phyloP scores from a whole-genome alignment of 1,284 basidiomycete species.

The Takashimella koratensis region DNA sequence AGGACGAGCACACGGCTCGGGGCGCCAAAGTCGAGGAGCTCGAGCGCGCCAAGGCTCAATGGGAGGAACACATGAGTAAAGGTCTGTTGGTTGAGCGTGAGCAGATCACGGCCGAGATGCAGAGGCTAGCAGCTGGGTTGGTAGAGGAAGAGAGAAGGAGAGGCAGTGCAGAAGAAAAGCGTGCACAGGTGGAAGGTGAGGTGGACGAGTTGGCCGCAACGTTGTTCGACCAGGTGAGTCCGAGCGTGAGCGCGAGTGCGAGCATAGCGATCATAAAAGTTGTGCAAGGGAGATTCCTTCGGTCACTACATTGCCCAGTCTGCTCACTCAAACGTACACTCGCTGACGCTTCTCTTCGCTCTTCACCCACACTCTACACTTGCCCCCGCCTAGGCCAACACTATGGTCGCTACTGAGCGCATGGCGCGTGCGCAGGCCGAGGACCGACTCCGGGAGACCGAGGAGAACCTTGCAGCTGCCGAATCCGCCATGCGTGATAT shows the following conservation, averaged over 20 bases:
- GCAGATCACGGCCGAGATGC: constrained; percentile 88
- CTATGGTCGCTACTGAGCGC: constrained; percentile 89
- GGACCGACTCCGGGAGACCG: constrained; percentile 72
- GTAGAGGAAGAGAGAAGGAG: constrained; percentile 89
- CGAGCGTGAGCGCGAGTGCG: too few species aligned
- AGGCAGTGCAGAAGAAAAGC: constrained; percentile 82
- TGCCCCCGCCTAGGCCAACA: constrained; percentile 61
- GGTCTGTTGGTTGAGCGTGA: constrained; percentile 88
- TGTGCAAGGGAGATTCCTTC: too few species aligned
- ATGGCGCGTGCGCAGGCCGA: constrained; percentile 71
- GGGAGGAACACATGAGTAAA: constrained; percentile 56
- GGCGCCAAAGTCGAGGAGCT: constrained; percentile 72
- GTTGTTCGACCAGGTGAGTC: constrained; percentile 62
- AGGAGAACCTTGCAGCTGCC: constrained; percentile 73
- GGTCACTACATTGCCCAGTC: too few species aligned
- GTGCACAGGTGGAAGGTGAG: constrained; percentile 74
- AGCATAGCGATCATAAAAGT: too few species aligned
- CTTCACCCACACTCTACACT: too few species aligned
- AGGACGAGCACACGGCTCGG: constrained; percentile 20
- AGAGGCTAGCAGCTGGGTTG: constrained; percentile 85
- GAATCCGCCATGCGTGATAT: constrained; percentile 81
- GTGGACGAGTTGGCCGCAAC: constrained; percentile 89
- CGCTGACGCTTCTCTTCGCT: neutral
- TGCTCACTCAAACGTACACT: neutral
- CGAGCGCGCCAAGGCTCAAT: constrained; percentile 51